Evolutionary conservation across 768 basidiomycete genomes (phyloP).

Genomic region (Piloderma croceum): DNA sequence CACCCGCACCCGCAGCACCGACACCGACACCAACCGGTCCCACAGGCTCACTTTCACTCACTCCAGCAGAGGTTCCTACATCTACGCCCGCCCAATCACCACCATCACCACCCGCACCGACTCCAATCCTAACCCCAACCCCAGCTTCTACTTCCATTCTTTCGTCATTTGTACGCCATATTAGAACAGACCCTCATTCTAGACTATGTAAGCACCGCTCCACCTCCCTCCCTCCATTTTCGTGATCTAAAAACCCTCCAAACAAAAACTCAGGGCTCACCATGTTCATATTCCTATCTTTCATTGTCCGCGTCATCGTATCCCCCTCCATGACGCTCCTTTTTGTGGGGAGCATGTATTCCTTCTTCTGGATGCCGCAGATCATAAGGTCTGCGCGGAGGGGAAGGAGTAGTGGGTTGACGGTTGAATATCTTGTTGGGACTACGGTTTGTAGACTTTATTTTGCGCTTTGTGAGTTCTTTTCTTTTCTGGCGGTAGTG

Average conservation of each 20-base stretch:
- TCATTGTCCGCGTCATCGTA: constrained; percentile 70
- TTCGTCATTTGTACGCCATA: constrained; percentile 43
- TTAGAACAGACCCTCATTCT: constrained; percentile 66
- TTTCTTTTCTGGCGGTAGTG: constrained; percentile 3
- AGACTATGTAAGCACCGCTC: constrained; percentile 53
- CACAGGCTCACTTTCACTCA: too few species aligned
- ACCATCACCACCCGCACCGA: constrained; percentile 9
- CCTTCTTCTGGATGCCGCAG: constrained; percentile 81
- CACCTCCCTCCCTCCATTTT: background rate
- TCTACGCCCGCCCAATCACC: constrained; percentile 2
- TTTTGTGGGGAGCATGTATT: constrained; percentile 66
- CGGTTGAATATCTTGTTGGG: constrained; percentile 68
- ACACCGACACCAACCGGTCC: constrained; percentile 5
- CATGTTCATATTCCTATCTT: constrained; percentile 60
- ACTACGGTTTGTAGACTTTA: constrained; percentile 68
- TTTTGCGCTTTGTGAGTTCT: constrained; percentile 65
- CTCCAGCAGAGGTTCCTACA: too few species aligned
- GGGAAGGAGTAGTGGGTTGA: constrained; percentile 64
- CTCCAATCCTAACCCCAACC: constrained; percentile 1
- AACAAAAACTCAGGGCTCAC: constrained; percentile 64
- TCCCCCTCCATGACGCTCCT: constrained; percentile 60
- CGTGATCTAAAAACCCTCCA: background rate
- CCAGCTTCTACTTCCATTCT: constrained; percentile 2
- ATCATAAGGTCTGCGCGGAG: constrained; percentile 71
- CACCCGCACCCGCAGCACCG: constrained; percentile 24